phyloP scores from a whole-genome alignment of 2,329 filamentous ascomycete genomes.

The Ophiostoma quercus region DNA sequence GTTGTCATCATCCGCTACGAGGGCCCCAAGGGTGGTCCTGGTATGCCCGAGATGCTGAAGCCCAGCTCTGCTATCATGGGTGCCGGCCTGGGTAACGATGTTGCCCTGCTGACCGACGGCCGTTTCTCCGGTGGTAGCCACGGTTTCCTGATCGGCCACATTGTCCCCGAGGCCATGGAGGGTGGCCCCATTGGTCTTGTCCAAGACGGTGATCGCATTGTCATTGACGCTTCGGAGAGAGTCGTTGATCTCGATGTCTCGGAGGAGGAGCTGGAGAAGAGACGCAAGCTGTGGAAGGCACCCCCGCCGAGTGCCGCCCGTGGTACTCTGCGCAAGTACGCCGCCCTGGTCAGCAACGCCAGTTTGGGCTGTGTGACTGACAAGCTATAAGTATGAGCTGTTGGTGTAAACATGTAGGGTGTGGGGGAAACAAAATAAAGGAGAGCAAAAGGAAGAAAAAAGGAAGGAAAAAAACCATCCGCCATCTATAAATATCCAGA shows the following conservation, averaged over 20 bases:
- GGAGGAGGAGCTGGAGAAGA: slow-evolving; percentile 56
- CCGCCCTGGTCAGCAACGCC: slow-evolving; percentile 53
- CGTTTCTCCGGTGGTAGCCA: slow-evolving; percentile 77
- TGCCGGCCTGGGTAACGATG: slow-evolving; percentile 70
- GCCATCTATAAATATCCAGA: not conserved
- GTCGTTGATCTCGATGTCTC: slow-evolving; percentile 63
- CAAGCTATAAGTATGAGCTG: slow-evolving; percentile 2
- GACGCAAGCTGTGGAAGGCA: slow-evolving; percentile 57
- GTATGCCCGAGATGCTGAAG: slow-evolving; percentile 94
- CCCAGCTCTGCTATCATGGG: slow-evolving; percentile 92
- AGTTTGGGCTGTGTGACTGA: slow-evolving; percentile 57
- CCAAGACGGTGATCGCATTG: slow-evolving; percentile 72
- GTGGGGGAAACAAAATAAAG: slow-evolving; percentile 15
- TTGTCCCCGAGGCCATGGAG: slow-evolving; percentile 80
- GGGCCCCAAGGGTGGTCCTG: slow-evolving; percentile 85
- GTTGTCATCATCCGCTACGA: slow-evolving; percentile 91
- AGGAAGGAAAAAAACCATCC: not conserved
- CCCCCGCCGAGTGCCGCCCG: slow-evolving; percentile 55
- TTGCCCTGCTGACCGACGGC: slow-evolving; percentile 68
- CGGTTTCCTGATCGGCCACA: slow-evolving; percentile 82
- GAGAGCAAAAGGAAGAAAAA: not conserved
- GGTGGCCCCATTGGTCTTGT: slow-evolving; percentile 81
- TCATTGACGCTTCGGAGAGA: slow-evolving; percentile 73
- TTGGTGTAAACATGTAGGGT: not conserved
- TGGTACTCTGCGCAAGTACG: slow-evolving; percentile 68